These are phyloP conservation scores for Barnettozyma californica DNA, from an alignment of 805 yeast species.

Conservation along the genomic window DNA sequence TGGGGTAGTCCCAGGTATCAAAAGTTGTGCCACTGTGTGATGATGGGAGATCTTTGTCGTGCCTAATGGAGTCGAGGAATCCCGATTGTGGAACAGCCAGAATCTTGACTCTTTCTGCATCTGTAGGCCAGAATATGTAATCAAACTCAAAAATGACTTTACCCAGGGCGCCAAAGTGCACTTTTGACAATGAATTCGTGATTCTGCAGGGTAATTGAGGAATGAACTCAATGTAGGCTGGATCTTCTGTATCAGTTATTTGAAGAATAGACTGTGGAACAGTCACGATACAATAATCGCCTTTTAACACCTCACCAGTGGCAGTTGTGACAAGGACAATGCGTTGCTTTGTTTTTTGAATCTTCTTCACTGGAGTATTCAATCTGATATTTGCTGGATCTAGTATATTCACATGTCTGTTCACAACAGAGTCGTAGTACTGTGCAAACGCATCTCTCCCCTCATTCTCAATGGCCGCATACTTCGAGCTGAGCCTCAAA, in stretches of 20 bases:
- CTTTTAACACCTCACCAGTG: slow-evolving; percentile 28
- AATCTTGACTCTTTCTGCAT: slow-evolving; percentile 44
- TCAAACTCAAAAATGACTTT: slow-evolving; percentile 69
- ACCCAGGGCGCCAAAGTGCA: slow-evolving; percentile 66
- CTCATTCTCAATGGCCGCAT: slow-evolving; percentile 60
- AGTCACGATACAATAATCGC: slow-evolving; percentile 64
- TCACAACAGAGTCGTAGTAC: slow-evolving; percentile 47
- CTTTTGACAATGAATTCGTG: slow-evolving; percentile 36
- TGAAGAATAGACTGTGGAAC: slow-evolving; percentile 72
- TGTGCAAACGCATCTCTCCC: slow-evolving; percentile 75
- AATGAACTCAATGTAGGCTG: slow-evolving; percentile 44
- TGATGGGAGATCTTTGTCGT: neutral
- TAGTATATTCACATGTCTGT: slow-evolving; percentile 36
- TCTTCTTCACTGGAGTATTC: slow-evolving; percentile 38
- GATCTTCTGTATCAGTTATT: slow-evolving; percentile 30
- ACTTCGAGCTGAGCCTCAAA: slow-evolving; percentile 61
- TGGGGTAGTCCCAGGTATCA: slow-evolving; percentile 53
- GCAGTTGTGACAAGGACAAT: slow-evolving; percentile 23
- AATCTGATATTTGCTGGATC: slow-evolving; percentile 36
- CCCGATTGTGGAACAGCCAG: slow-evolving; percentile 34
- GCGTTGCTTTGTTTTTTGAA: slow-evolving; percentile 16
- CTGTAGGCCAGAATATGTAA: slow-evolving; percentile 51
- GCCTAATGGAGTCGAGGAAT: slow-evolving; percentile 12
- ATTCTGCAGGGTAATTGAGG: slow-evolving; percentile 51
- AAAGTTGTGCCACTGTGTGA: slow-evolving; percentile 22